These are phyloP conservation scores for Talaromyces ruber DNA, from an alignment of 495 filamentous ascomycete species.

Conservation along the genomic window DNA sequence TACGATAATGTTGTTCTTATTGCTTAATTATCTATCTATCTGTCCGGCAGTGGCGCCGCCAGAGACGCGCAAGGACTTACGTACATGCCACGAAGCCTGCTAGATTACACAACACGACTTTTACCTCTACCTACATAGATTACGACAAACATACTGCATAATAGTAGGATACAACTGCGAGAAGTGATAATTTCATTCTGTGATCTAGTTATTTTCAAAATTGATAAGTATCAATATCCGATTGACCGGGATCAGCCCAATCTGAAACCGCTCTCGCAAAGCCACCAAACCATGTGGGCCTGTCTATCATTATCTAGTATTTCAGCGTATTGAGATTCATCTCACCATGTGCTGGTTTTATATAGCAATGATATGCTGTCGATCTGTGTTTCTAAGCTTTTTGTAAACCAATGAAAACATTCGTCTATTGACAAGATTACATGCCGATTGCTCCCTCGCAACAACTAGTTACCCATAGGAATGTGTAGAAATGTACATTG, in stretches of 20 bases:
- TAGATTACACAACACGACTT: background rate
- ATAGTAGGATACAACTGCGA: too few species aligned
- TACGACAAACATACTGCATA: background rate
- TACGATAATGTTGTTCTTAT: constrained; percentile 27
- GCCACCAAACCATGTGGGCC: background rate
- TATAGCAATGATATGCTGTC: background rate
- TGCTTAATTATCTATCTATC: background rate
- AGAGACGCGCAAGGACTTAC: background rate
- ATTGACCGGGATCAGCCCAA: background rate
- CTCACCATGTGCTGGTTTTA: background rate
- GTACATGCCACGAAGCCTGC: background rate
- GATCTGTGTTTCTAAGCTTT: background rate
- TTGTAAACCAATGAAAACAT: background rate
- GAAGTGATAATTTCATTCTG: too few species aligned
- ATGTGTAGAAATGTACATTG: background rate
- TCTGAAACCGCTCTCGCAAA: background rate
- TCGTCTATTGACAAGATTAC: background rate
- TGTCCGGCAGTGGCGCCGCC: background rate
- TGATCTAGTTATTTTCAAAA: too few species aligned
- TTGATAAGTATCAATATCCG: background rate
- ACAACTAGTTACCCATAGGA: background rate
- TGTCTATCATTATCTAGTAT: background rate
- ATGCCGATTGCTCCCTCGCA: background rate
- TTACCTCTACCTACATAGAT: background rate
- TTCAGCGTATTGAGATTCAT: background rate